These are phyloP conservation scores for Leccinum angustisporum DNA, from an alignment of 1,284 basidiomycete species.

Conservation along the genomic window DNA sequence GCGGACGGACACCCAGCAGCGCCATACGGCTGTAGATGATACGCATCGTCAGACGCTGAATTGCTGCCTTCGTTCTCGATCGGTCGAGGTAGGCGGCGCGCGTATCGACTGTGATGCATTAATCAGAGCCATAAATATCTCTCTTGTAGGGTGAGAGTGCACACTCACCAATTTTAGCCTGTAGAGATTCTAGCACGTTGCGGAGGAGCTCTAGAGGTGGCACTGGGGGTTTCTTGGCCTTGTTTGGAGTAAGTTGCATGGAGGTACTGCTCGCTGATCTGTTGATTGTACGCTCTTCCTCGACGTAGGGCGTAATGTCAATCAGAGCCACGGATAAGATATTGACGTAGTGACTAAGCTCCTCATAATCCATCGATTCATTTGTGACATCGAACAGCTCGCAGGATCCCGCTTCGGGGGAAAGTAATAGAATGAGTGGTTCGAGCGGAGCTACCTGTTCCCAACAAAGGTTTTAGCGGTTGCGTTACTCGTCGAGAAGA, in stretches of 20 bases:
- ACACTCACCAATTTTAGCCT: constrained; percentile 62
- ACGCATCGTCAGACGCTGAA: constrained; percentile 63
- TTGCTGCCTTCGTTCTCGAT: constrained; percentile 61
- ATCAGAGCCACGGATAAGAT: constrained; percentile 57
- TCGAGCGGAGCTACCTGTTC: constrained; percentile 45
- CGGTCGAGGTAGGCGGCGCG: constrained; percentile 71
- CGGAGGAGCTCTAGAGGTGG: constrained; percentile 49
- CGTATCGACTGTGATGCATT: constrained; percentile 53
- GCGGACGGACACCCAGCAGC: constrained; percentile 25
- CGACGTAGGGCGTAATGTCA: constrained; percentile 56
- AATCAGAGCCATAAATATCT: neutral
- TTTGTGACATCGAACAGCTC: constrained; percentile 46
- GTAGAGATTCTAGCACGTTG: constrained; percentile 47
- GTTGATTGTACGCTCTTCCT: constrained; percentile 40
- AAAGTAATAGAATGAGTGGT: constrained; percentile 44
- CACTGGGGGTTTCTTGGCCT: constrained; percentile 34
- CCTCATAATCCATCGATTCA: constrained; percentile 55
- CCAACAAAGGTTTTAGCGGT: constrained; percentile 23
- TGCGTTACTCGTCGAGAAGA: neutral
- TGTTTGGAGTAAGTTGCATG: constrained; percentile 33
- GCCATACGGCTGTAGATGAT: constrained; percentile 57
- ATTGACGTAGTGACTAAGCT: constrained; percentile 51
- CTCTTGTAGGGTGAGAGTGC: neutral
- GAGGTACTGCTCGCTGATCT: constrained; percentile 13
- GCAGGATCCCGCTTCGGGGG: constrained; percentile 28